Evolutionary conservation across 805 yeast genomes (phyloP).

Genomic region (Zygosaccharomyces bisporus): DNA sequence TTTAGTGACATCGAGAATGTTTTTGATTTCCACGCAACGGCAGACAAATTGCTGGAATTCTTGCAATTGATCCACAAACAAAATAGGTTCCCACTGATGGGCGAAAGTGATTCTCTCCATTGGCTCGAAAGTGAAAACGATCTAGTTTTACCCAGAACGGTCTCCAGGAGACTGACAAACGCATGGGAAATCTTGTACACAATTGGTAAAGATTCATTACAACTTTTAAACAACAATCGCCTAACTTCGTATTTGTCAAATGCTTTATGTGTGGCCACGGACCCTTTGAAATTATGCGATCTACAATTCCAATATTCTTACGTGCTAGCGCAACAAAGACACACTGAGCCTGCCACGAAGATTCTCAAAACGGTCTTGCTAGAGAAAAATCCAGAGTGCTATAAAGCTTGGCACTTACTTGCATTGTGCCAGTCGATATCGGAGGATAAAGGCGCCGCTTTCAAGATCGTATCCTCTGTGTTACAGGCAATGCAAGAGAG

Average conservation of each 20-base stretch:
- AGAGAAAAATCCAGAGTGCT: conserved; percentile 49
- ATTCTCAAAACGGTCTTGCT: conserved; percentile 47
- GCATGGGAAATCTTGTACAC: conserved; percentile 30
- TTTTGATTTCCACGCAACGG: conserved; percentile 16
- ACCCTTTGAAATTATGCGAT: conserved; percentile 9
- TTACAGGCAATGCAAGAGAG: conserved; percentile 42
- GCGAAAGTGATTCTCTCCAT: conserved; percentile 19
- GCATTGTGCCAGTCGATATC: conserved; percentile 59
- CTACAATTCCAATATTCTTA: conserved; percentile 46
- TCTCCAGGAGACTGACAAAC: conserved; percentile 16
- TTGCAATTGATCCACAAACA: conserved; percentile 20
- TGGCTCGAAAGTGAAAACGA: conserved; percentile 21
- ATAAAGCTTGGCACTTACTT: conserved; percentile 64
- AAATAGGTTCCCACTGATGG: conserved; percentile 20
- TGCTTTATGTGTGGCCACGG: conserved; percentile 24
- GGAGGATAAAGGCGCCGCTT: conserved; percentile 54
- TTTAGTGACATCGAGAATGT: conserved; percentile 19
- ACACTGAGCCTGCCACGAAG: conserved; percentile 42
- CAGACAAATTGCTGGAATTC: conserved; percentile 11
- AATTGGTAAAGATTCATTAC: conserved; percentile 16
- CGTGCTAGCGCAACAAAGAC: conserved; percentile 43
- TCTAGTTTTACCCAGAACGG: conserved; percentile 21
- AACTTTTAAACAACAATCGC: conserved; percentile 16
- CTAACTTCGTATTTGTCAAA: conserved; percentile 24
- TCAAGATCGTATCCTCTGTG: conserved; percentile 53